Base-by-base conservation (phyloP, 345 rosid genomes). In the Gossypium bickii region DNA sequence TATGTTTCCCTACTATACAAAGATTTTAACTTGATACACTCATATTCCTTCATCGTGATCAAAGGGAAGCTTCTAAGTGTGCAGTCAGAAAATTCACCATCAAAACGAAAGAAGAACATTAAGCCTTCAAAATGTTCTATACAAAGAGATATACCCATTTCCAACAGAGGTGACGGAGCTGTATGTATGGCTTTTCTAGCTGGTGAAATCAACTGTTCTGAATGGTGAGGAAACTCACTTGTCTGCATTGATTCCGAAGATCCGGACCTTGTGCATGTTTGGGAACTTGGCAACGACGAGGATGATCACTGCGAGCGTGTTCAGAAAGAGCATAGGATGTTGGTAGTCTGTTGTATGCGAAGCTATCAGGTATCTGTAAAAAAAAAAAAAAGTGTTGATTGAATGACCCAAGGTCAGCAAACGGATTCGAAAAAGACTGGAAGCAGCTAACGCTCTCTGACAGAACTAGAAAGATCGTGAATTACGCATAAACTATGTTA, bases 201-300 rank as follows among this genome's bases (percentile, higher is more conserved):
- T 6, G 38, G 63, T 16, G 25, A 59, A 25, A 59, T 34, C 38
- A 25, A 59, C 29, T 58, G 24, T 12, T 59, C 63, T 24, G 10
- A 24, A 24, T 9, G n/a, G 6, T 16, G 61, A 4, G 63, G n/a
- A 11, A 2, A 59, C 38, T 59, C 63, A 59, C 38, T 11, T 59
- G 29, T 91, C 98, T 44, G 82, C 93, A 76, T 95, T 93, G 84
- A 96, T 96, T 78, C 99, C 99, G 71, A 93, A 96, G 79, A 96
- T 96, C 59, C 99, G 92, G 57, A 96, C 99, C 84, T 93, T 93
- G 90, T 96, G 99, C 99, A 96, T 96, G 66, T 96, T 89, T 10
- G 97, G 98, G 83, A 96, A 96, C 89, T 96, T 96, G 55, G 99
- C 99, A 66, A 96, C 71, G 41, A 93, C 99, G n/a, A 93, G 94